Evolutionary conservation across 2,329 filamentous ascomycete species (phyloP).

Genomic region (Ceratocystis harringtonii): DNA sequence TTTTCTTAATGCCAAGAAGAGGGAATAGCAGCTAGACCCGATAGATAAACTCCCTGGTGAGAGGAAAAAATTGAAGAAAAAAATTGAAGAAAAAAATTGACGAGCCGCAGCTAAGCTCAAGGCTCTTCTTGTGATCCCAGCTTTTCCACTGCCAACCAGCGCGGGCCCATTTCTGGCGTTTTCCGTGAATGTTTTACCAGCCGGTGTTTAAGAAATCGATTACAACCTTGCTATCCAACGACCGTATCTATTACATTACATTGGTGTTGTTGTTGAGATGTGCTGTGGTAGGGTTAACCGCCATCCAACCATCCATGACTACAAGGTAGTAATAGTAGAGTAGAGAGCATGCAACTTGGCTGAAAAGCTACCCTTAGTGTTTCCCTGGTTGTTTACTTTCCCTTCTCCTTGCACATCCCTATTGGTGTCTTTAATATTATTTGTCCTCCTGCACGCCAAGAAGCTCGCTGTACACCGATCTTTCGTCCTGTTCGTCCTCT

Average conservation of each 20-base stretch:
- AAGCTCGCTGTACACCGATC: neutral
- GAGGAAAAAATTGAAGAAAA: neutral
- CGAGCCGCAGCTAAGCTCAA: neutral
- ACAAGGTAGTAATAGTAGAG: too few species aligned
- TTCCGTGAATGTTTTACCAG: neutral
- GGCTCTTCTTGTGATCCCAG: neutral
- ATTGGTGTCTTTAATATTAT: neutral
- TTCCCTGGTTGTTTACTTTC: neutral
- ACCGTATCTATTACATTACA: too few species aligned
- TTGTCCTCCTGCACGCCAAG: neutral
- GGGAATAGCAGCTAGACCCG: neutral
- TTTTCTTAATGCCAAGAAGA: slow-evolving; percentile 2
- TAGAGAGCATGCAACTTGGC: too few species aligned
- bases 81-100: neutral
- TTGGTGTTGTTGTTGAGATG: neutral
- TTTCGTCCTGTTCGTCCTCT: neutral
- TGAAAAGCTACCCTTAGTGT: too few species aligned
- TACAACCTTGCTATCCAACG: too few species aligned
- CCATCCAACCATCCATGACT: too few species aligned
- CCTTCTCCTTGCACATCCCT: neutral
- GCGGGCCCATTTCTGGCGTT: neutral
- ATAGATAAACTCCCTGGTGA: slow-evolving; percentile 1
- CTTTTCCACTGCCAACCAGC: neutral
- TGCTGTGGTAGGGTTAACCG: neutral
- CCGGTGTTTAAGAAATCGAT: neutral